These are phyloP conservation scores for Elsinoe australis DNA, from an alignment of 2,329 filamentous ascomycete species.

Conservation along the genomic window DNA sequence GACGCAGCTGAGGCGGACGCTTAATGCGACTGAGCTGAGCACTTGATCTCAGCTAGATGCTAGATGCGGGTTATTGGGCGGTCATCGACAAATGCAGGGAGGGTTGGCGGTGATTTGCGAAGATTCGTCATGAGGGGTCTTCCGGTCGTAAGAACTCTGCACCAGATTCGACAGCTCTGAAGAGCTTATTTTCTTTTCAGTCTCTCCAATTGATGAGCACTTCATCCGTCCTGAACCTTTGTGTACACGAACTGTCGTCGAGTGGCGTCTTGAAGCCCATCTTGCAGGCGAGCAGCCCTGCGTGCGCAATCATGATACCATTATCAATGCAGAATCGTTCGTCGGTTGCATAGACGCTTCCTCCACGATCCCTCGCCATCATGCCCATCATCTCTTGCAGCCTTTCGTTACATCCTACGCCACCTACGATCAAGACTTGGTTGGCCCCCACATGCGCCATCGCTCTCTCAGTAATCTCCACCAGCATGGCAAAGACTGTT, in stretches of 20 bases:
- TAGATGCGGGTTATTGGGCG: no score
- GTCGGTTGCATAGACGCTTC: constrained; percentile 88
- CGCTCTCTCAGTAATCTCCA: constrained; percentile 95
- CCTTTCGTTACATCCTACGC: constrained; percentile 89
- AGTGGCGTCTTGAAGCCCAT: constrained; percentile 71
- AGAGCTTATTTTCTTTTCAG: constrained; percentile 26
- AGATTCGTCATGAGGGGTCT: not conserved
- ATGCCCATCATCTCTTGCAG: constrained; percentile 97
- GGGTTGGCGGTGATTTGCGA: not conserved
- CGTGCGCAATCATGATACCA: constrained; percentile 99
- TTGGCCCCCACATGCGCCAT: constrained; percentile 93
- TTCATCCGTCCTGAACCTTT: constrained; percentile 45
- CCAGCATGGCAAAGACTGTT: constrained; percentile 92
- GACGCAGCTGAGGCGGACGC: not conserved
- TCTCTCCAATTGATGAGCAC: constrained; percentile 45
- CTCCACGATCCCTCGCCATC: constrained; percentile 83
- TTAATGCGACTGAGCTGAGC: no score
- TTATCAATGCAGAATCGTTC: constrained; percentile 99
- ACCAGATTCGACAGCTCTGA: no score
- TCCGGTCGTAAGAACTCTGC: not conserved
- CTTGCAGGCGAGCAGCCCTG: constrained; percentile 75
- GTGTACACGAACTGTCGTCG: constrained; percentile 65
- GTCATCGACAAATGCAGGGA: no score
- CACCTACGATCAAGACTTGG: constrained; percentile 90
- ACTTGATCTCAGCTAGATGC: no score